These are phyloP conservation scores for Eucommia ulmoides DNA, from an alignment of 257 asterid genomes.

Conservation along the genomic window DNA sequence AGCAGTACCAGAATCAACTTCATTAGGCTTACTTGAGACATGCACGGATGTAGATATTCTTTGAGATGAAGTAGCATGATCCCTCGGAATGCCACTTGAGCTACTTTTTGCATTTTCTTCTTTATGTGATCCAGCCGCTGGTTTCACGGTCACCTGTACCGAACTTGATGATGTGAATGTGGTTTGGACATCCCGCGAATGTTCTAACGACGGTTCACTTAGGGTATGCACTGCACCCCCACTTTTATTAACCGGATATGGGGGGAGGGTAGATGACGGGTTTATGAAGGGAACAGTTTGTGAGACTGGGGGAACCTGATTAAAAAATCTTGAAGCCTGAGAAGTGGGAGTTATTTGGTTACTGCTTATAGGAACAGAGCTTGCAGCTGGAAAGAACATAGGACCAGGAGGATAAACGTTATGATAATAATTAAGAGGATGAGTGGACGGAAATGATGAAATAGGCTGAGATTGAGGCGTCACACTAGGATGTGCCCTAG, in stretches of 20 bases:
- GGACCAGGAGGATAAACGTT: slow-evolving; percentile 40
- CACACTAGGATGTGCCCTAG: slow-evolving; percentile 10
- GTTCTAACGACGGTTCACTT: not conserved
- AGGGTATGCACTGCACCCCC: not conserved
- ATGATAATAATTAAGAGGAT: slow-evolving; percentile 25
- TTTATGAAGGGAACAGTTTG: slow-evolving; percentile 4
- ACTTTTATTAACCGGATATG: not conserved
- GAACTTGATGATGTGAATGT: slow-evolving; percentile 3
- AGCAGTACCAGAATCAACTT: slow-evolving; percentile 17
- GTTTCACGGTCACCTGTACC: slow-evolving; percentile 63
- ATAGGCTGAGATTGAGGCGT: slow-evolving; percentile 19
- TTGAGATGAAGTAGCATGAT: slow-evolving; percentile 16
- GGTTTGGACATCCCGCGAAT: not conserved
- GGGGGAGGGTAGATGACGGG: not conserved
- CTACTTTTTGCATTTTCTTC: slow-evolving; percentile 37
- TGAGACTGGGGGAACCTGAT: slow-evolving; percentile 44
- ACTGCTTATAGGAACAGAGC: slow-evolving; percentile 42
- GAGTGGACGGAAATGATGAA: slow-evolving; percentile 49
- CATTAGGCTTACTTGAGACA: slow-evolving; percentile 11
- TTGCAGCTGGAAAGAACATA: slow-evolving; percentile 27
- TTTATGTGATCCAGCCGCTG: slow-evolving; percentile 35
- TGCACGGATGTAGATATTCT: slow-evolving; percentile 15
- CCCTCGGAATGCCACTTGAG: slow-evolving; percentile 27
- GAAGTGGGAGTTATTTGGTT: slow-evolving; percentile 39
- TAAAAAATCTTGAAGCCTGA: slow-evolving; percentile 48